phyloP scores from a whole-genome alignment of 108 stramenopile genomes.

The Cyclotella atomus region DNA sequence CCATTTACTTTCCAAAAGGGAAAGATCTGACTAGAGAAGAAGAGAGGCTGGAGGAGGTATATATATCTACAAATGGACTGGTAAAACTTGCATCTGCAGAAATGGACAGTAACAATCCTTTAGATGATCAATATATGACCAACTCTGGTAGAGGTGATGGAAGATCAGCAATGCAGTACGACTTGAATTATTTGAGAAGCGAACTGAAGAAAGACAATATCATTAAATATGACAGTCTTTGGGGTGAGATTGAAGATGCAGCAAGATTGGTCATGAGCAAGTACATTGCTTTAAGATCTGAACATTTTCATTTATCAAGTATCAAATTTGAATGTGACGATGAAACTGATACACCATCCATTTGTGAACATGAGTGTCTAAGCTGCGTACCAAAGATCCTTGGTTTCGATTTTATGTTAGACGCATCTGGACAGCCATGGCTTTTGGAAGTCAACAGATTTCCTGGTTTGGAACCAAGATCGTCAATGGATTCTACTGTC shows the following conservation, averaged over 20 bases:
- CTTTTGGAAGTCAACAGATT: conserved; percentile 84
- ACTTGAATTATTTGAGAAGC: conserved; percentile 50
- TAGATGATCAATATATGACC: conserved; percentile 66
- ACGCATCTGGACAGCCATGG: conserved; percentile 54
- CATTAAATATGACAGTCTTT: conserved; percentile 23
- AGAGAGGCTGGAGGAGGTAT: conserved; percentile 27
- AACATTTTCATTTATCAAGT: neutral
- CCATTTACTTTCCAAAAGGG: conserved; percentile 57
- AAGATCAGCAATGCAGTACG: conserved; percentile 51
- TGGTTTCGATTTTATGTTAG: conserved; percentile 77
- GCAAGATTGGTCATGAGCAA: conserved; percentile 24
- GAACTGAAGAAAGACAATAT: conserved; percentile 28
- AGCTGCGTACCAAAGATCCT: conserved; percentile 70
- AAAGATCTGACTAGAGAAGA: conserved; percentile 6
- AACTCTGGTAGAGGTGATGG: conserved; percentile 73
- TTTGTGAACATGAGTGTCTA: neutral
- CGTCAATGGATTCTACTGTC: conserved; percentile 25
- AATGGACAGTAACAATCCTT: neutral
- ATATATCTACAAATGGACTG: conserved; percentile 60
- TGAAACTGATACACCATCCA: neutral
- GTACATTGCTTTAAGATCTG: conserved; percentile 15
- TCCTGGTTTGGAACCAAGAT: conserved; percentile 52
- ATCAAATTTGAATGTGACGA: neutral
- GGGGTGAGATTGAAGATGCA: conserved; percentile 12
- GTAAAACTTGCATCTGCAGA: conserved; percentile 66